Evolutionary conservation across 2,329 filamentous ascomycete genomes (phyloP), one percentile per base, ranked within the genome.

Genomic region (Drechslerella coelobrocha): DNA sequence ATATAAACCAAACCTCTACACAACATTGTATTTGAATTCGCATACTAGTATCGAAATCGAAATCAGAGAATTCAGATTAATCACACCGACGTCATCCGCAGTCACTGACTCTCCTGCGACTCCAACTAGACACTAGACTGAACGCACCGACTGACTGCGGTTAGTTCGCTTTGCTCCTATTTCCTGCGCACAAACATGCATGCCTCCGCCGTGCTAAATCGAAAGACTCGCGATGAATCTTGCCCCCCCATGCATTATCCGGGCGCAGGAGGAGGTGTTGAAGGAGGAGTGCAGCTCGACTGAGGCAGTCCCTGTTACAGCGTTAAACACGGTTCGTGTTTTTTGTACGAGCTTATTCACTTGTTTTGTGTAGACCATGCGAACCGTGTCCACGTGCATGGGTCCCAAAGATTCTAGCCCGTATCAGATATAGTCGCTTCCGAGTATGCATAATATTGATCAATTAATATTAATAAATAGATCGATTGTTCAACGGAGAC

Each of bases 211-310:
- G 6, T 34, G 29, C 6, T 12, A 34, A 34, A 10, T n/a, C 34
- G 17, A n/a, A 39, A 7, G 29, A 34, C 29, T 34, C 29, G 12
- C 37, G n/a, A 41, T 23, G 19, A 8, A 8, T 21, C 21, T 45
- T 17, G 14, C 14, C n/a, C 8, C 41, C 14, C 41, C 8, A 45
- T 19, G 41, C 41, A 17, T 6, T 19, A 10, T 45, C 41, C 41
- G 41, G 41, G 41, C 41, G 41, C 19, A 19, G 41, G 19, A 45
- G 41, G 37, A 41, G n/a, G 37, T n/a, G n/a, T n/a, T n/a, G n/a
- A n/a, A 17, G 37, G 41, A 45, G 41, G 41, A 45, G 41, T 45
- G 41, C 41, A 45, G 41, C 41, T 5, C 41, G 19, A 45, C 41
- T 45, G 41, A 45, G 19, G 41, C 41, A 19, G 41, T 45, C 19